phyloP scores from a whole-genome alignment of 306 rosid genomes.

The Lathyrus sativus region DNA sequence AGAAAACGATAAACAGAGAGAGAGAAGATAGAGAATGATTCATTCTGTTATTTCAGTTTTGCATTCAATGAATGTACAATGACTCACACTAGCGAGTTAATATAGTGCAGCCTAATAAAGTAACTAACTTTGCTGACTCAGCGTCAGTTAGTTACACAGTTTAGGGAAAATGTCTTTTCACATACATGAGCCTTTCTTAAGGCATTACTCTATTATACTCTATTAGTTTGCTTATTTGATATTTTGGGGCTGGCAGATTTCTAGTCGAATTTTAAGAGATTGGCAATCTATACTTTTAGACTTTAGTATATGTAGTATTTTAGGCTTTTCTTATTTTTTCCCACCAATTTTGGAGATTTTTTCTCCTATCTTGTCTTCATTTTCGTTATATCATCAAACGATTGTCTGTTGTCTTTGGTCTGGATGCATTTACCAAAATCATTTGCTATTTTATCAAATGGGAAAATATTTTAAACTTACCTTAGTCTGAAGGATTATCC shows the following conservation, averaged over 20 bases:
- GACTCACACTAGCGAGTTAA: too few species aligned
- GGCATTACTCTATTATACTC: too few species aligned
- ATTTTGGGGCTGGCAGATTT: neutral
- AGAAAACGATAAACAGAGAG: too few species aligned
- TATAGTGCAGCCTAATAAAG: too few species aligned
- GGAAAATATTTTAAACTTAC: slow-evolving; percentile 8
- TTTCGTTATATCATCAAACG: neutral
- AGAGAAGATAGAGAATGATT: too few species aligned
- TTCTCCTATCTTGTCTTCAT: neutral
- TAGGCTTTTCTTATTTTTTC: neutral
- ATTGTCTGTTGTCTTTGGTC: slow-evolving; percentile 9
- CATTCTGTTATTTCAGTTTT: too few species aligned
- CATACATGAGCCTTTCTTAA: too few species aligned
- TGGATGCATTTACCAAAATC: slow-evolving; percentile 18
- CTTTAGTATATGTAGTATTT: neutral
- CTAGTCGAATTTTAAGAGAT: neutral
- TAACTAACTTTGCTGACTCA: too few species aligned
- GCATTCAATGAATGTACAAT: too few species aligned
- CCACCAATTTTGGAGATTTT: neutral
- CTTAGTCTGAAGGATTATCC: slow-evolving; percentile 23
- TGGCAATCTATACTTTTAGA: neutral
- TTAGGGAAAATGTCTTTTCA: too few species aligned
- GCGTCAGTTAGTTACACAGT: too few species aligned
- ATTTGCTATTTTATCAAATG: slow-evolving; percentile 1
- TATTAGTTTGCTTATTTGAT: neutral